These are phyloP conservation scores for Juncus effusus DNA, from an alignment of 176 grass and related monocot species.

Conservation along the genomic window DNA sequence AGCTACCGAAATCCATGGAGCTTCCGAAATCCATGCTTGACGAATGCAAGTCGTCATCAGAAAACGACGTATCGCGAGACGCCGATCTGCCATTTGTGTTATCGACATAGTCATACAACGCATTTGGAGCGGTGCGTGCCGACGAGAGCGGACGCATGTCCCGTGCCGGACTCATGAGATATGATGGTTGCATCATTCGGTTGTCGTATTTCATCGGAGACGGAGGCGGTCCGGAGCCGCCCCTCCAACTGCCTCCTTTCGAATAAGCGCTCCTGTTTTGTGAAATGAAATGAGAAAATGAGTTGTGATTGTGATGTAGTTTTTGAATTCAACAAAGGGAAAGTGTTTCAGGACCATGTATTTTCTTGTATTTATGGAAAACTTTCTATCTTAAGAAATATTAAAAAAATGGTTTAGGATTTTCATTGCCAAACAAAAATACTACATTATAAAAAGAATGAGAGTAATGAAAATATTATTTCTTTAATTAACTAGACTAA, in stretches of 20 bases:
- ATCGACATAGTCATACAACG: slow-evolving; percentile 51
- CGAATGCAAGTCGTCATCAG: slow-evolving; percentile 54
- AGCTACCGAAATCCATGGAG: slow-evolving; percentile 54
- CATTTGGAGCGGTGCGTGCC: slow-evolving; percentile 42
- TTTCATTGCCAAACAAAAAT: too few relatives aligned
- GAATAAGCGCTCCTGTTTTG: slow-evolving; percentile 1
- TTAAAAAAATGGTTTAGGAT: too few relatives aligned
- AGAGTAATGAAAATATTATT: too few relatives aligned
- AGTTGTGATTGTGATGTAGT: not conserved
- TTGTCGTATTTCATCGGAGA: slow-evolving; percentile 34
- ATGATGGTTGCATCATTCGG: slow-evolving; percentile 12
- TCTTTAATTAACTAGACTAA: too few relatives aligned
- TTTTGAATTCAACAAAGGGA: too few relatives aligned
- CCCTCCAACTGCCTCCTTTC: slow-evolving; percentile 36
- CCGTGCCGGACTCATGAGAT: slow-evolving; percentile 34
- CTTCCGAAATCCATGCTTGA: slow-evolving; percentile 40
- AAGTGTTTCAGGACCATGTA: too few relatives aligned
- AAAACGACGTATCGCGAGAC: slow-evolving; percentile 47
- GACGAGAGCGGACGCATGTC: slow-evolving; percentile 43
- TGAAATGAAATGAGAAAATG: not conserved
- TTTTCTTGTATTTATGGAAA: too few relatives aligned
- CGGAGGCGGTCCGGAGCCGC: slow-evolving; percentile 34
- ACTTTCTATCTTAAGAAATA: too few relatives aligned
- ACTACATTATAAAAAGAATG: too few relatives aligned
- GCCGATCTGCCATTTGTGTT: slow-evolving; percentile 21